A percentile compares a stretch with the other conserved stretches of the same genome.
phyloP scores from a whole-genome alignment of 2,329 filamentous ascomycete species.

The Aspergillus sergii region DNA sequence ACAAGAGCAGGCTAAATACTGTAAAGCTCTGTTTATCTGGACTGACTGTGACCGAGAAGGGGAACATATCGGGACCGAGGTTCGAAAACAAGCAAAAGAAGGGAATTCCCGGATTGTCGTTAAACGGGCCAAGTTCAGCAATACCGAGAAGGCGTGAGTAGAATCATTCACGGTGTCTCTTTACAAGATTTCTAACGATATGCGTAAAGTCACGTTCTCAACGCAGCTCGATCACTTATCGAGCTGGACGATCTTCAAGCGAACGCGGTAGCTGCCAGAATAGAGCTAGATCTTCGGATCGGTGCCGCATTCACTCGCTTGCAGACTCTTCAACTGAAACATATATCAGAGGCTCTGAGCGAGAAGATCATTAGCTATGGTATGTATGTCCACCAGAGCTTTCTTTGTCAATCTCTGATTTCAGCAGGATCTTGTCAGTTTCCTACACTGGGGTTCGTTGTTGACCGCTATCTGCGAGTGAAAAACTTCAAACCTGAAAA shows the following conservation, averaged over 20 bases:
- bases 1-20: slow-evolving; percentile 70
- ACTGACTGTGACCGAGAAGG: slow-evolving; percentile 98
- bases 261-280: slow-evolving; percentile 82
- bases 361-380: slow-evolving; percentile 78
- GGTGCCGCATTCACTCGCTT: slow-evolving; percentile 91
- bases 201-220: slow-evolving; percentile 72
- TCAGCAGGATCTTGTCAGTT: slow-evolving; percentile 84
- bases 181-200: neutral
- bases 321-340: slow-evolving; percentile 75
- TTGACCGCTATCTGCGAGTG: slow-evolving; percentile 92
- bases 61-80: slow-evolving; percentile 92
- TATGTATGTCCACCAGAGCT: slow-evolving; percentile 36
- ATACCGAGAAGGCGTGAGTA: slow-evolving; percentile 83
- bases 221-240: slow-evolving; percentile 75
- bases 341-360: slow-evolving; percentile 68
- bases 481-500: slow-evolving; percentile 89
- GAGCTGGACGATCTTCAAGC: slow-evolving; percentile 83
- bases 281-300: slow-evolving; percentile 89
- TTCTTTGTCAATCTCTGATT: neutral
- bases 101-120: slow-evolving; percentile 75
- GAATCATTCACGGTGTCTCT: neutral
- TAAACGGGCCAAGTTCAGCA: slow-evolving; percentile 89
- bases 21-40: slow-evolving; percentile 88
- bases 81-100: slow-evolving; percentile 75
- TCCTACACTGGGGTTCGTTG: slow-evolving; percentile 93